Evolutionary conservation across 1,139 yeast genomes (phyloP).

Genomic region (Protomyces inouyei): DNA sequence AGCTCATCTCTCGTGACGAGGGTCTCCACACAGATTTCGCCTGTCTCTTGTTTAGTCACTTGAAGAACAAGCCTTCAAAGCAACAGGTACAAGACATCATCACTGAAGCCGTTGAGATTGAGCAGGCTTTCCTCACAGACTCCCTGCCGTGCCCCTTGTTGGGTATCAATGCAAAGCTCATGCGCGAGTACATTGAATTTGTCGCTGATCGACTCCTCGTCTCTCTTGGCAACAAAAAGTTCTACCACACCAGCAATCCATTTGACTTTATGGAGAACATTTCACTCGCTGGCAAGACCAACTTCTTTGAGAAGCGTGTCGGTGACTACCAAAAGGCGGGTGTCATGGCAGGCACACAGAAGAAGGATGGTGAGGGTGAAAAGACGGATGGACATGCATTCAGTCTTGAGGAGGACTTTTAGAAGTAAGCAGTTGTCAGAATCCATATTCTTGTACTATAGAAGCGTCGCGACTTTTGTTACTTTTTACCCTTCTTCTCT

Average conservation of each 20-base stretch:
- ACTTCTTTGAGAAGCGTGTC: constrained; percentile 98
- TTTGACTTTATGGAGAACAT: constrained; percentile 98
- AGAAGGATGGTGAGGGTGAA: constrained; percentile 46
- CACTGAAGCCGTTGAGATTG: constrained; percentile 92
- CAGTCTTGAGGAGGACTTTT: constrained; percentile 47
- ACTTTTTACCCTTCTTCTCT: constrained; percentile 5
- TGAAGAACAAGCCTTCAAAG: constrained; percentile 78
- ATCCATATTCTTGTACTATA: not conserved
- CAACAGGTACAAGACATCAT: constrained; percentile 76
- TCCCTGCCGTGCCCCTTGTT: constrained; percentile 86
- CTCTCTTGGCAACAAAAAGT: constrained; percentile 84
- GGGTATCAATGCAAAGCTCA: constrained; percentile 87
- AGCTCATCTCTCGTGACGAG: constrained; percentile 95
- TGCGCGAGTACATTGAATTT: constrained; percentile 97
- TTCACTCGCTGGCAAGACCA: constrained; percentile 95
- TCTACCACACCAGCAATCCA: constrained; percentile 84
- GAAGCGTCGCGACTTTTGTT: constrained; percentile 1
- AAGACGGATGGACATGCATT: constrained; percentile 35
- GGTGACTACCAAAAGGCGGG: constrained; percentile 99
- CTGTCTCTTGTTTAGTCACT: constrained; percentile 86
- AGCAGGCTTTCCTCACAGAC: constrained; percentile 88
- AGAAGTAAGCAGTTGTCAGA: constrained; percentile 31
- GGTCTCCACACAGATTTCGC: constrained; percentile 99
- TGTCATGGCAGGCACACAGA: constrained; percentile 69
- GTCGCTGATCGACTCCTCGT: constrained; percentile 91